Evolutionary conservation across 2,329 filamentous ascomycete genomes (phyloP), one percentile per base, ranked within the genome.

Genomic region (Colletotrichum sp.): DNA sequence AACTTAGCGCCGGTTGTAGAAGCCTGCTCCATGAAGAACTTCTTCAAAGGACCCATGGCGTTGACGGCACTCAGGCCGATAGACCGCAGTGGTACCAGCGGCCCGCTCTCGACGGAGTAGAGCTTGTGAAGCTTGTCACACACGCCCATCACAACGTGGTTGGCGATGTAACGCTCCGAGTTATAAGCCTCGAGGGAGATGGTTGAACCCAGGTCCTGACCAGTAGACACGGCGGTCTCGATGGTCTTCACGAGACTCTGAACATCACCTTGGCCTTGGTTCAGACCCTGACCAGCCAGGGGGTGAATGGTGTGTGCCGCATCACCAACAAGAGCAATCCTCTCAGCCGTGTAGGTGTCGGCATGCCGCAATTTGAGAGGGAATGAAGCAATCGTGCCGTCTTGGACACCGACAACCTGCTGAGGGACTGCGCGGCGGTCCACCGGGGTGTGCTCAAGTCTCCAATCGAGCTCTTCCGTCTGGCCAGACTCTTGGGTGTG

Each of bases 271-370:
- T 99, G 93, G 2, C 97, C 97, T 80, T 98, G 94, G 82, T 99
- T 99, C 16, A 99, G 89, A 2, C 97, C 97, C 84, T 99, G 97
- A 1, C 97, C 97, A 2, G 95, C 97, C 6, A 99, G 92, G 0
- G 97, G 97, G 83, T 99, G 97, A 78, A 98, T 93, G 2, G 96
- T 98, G 83, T 99, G 97, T 9, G 97, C 97, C 2, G 97, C 97
- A 79, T 99, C 97, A 76, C 97, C 97, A 43, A 99, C 92, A 2
- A 99, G 91, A 1, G 96, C 97, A 10, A 98, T 89, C n/a, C 97
- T 93, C 81, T 98, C 95, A 52, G 93, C 94, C 57, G 95, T 94
- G 82, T 99, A 99, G 2, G 95, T 95, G 81, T 98, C 95, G n/a
- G 96, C 96, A 83, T 99, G 97, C 32, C 96, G 93, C 87, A 99